These are phyloP conservation scores for Fraxinus sp. DNA, from an alignment of 305 asterid species.

Conservation along the genomic window DNA sequence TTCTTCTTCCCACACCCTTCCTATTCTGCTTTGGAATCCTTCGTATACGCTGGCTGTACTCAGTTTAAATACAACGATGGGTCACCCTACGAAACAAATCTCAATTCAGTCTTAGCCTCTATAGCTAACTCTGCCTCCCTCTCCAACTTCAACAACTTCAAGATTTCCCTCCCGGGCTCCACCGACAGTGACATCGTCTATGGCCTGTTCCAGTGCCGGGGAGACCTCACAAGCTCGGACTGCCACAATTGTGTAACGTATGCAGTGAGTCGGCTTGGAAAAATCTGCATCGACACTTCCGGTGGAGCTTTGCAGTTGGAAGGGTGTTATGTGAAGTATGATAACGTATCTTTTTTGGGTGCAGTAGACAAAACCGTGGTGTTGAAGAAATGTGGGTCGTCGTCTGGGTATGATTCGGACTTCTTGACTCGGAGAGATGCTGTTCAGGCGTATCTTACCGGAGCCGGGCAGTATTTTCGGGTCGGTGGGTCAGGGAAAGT, in stretches of 20 bases:
- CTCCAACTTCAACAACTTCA: slow-evolving; percentile 41
- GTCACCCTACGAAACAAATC: slow-evolving; percentile 39
- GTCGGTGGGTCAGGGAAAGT: slow-evolving; percentile 68
- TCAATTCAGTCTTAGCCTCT: slow-evolving; percentile 41
- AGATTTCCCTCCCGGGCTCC: slow-evolving; percentile 44
- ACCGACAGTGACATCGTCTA: slow-evolving; percentile 34
- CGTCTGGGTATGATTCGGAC: slow-evolving; percentile 41
- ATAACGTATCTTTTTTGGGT: slow-evolving; percentile 63
- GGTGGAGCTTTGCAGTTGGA: slow-evolving; percentile 51
- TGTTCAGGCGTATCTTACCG: slow-evolving; percentile 45
- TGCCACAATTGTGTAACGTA: slow-evolving; percentile 33
- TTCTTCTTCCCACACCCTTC: slow-evolving; percentile 24
- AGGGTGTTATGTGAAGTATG: slow-evolving; percentile 71
- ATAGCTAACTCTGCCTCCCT: slow-evolving; percentile 39
- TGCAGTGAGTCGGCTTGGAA: slow-evolving; percentile 40
- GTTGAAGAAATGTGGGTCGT: slow-evolving; percentile 57
- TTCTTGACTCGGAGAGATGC: slow-evolving; percentile 47
- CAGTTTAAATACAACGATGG: slow-evolving; percentile 33
- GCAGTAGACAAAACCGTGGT: slow-evolving; percentile 59
- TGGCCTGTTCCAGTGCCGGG: slow-evolving; percentile 44
- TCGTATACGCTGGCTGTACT: slow-evolving; percentile 39
- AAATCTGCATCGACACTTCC: slow-evolving; percentile 27
- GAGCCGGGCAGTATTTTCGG: slow-evolving; percentile 61
- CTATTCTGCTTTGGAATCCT: slow-evolving; percentile 19
- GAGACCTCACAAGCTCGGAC: slow-evolving; percentile 35